Evolutionary conservation across 805 yeast genomes (phyloP), one percentile per base, ranked within the genome.

Genomic region (Candida maesae): DNA sequence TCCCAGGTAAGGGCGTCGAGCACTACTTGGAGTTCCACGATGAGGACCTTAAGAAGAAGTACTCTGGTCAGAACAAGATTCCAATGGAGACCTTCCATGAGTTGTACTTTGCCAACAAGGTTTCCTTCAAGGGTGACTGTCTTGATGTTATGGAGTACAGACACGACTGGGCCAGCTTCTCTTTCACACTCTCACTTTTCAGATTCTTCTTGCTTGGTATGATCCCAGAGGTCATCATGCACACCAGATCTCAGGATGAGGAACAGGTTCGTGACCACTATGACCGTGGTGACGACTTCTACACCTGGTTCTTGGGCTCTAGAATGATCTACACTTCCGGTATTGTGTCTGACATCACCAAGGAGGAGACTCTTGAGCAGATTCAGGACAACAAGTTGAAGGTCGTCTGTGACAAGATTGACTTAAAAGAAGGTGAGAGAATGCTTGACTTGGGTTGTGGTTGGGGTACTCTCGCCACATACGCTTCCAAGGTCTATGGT

Each of bases 241-340:
- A 88, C 70, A 81, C 95, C 50, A 79, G 87, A 61, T 84, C 95
- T 16, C 96, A 88, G 70, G 96, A 89, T 63, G 96, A 88, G 70
- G 96, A 88, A 67, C 96, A 88, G 67, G 96, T 88, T 42, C 80
- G 95, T 66, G 96, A 84, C 58, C 95, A 88, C 68, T 88, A 88
- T 64, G 96, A 89, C 71, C 84, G 96, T 55, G 96, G 96, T 65
- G 96, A 88, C 61, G 96, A 89, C 66, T 88, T 88, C 66, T 89
- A 89, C 76, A 68, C 89, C 41, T 88, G 95, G 95, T 88, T 88
- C 71, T 71, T 88, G 54, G 96, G 96, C 46, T 93, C 95, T 48
- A 80, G 96, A 66, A 88, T 88, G 96, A 74, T 89, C 62, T 89
- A 88, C 70, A 89, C 96, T 27, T 80, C 91, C 17, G 96, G 96